A percentile compares a stretch with the other conserved stretches of the same genome.
Evolutionary conservation across 129 eudicot genomes (phyloP).

Genomic region (Sambucus nigra): DNA sequence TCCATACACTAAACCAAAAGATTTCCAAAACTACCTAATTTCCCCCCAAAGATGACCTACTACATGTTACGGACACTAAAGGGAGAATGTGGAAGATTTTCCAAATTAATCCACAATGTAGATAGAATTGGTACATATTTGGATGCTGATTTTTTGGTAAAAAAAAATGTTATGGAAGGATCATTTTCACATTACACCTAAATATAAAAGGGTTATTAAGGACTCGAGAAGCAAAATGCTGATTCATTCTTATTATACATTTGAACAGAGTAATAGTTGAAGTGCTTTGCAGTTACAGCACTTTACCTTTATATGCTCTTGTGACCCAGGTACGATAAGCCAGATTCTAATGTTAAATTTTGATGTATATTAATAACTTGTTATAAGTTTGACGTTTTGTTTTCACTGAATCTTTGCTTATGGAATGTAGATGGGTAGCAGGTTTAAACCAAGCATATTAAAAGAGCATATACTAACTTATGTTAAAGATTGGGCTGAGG

Average conservation of each 20-base stretch:
- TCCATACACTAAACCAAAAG: too few relatives aligned
- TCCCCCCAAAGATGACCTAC: too few relatives aligned
- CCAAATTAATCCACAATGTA: too few relatives aligned
- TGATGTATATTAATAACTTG: background rate
- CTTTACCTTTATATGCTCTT: conserved; percentile 48
- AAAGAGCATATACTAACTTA: conserved; percentile 11
- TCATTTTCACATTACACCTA: too few relatives aligned
- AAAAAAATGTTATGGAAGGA: too few relatives aligned
- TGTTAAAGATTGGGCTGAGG: conserved; percentile 22
- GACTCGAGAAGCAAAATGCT: background rate
- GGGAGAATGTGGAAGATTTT: too few relatives aligned
- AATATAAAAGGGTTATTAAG: too few relatives aligned
- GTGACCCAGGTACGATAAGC: conserved; percentile 54
- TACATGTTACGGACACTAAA: too few relatives aligned
- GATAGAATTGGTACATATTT: too few relatives aligned
- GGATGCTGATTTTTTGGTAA: too few relatives aligned
- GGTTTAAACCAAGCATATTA: conserved; percentile 53
- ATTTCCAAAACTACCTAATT: too few relatives aligned
- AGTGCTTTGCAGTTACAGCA: conserved; percentile 58
- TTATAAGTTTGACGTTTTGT: background rate
- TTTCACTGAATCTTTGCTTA: background rate
- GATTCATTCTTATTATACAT: background rate
- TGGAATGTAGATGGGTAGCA: conserved; percentile 46
- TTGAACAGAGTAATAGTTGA: conserved; percentile 40
- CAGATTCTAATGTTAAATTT: background rate